phyloP scores from a whole-genome alignment of 208 protist genomes.

The Herpetomonas samuelpessoai region DNA sequence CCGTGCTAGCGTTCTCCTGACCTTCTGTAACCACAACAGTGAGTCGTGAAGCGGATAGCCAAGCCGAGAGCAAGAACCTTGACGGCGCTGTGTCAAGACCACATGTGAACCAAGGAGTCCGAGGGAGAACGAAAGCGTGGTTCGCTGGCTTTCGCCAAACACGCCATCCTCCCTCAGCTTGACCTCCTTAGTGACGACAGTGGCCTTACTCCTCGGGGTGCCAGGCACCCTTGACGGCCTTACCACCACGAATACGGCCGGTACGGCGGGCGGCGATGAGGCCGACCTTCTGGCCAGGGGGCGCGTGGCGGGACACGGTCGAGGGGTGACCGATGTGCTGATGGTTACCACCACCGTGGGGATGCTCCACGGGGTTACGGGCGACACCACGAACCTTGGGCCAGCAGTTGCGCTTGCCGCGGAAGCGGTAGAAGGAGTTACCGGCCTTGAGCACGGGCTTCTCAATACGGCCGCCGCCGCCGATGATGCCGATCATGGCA shows the following conservation, averaged over 20 bases:
- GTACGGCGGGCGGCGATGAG: constrained; percentile 99
- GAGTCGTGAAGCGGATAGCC: no score
- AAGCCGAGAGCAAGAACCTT: no score
- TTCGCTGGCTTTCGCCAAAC: no score
- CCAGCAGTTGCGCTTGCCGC: constrained; percentile 99
- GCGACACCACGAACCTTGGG: constrained; percentile 98
- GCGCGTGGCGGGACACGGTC: constrained; percentile 88
- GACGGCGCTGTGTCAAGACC: no score
- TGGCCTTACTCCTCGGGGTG: constrained; percentile 90
- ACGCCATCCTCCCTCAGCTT: no score
- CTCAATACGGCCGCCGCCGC: constrained; percentile 98
- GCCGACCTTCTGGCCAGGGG: constrained; percentile 98
- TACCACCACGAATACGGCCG: constrained; percentile 93
- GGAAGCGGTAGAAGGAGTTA: constrained; percentile 98
- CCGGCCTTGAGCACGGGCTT: constrained; percentile 99
- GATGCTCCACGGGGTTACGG: constrained; percentile 99
- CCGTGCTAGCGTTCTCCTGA: no score
- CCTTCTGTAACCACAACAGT: no score
- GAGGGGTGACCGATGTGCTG: constrained; percentile 99
- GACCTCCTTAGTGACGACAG: no score
- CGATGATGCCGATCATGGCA: constrained; percentile 98
- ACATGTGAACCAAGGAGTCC: no score
- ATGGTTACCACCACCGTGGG: constrained; percentile 99
- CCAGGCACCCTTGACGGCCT: constrained; percentile 86
- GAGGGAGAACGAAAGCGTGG: no score